phyloP scores from a whole-genome alignment of 139 green algal species.

The Chlamydomonas asymmetrica region DNA sequence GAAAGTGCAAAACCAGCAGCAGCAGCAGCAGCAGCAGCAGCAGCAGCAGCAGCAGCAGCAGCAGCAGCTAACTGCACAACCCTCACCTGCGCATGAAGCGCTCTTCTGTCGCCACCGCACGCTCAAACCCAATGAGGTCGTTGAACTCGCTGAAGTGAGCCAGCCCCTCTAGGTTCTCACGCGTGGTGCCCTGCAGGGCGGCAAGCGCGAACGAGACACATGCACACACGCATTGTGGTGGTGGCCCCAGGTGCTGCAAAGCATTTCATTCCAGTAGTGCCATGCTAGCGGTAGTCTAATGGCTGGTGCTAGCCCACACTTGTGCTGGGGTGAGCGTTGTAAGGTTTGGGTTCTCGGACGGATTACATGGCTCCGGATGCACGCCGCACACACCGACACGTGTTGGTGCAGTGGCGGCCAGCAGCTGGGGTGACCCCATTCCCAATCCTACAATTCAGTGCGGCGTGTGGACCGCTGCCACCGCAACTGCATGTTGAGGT shows the following conservation, averaged over 20 bases:
- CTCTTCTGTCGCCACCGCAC: conserved; percentile 52
- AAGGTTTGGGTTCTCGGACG: no score
- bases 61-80: no score
- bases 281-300: neutral
- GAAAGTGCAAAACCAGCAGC: no score
- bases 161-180: conserved; percentile 51
- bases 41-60: no score
- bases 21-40: no score
- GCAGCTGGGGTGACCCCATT: no score
- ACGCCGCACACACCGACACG: neutral
- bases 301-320: neutral
- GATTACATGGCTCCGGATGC: neutral
- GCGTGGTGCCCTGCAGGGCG: conserved; percentile 50
- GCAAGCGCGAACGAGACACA: conserved; percentile 4
- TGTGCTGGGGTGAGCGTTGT: neutral
- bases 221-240: neutral
- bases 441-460: no score
- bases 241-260: neutral
- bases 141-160: conserved; percentile 61
- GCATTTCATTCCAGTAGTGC: no score
- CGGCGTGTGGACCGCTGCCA: no score
- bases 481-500: no score
- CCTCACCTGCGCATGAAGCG: no score
- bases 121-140: conserved; percentile 59
- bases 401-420: no score